Base-by-base conservation (phyloP, 1,284 basidiomycete species). In the Ceratobasidium sp. region DNA sequence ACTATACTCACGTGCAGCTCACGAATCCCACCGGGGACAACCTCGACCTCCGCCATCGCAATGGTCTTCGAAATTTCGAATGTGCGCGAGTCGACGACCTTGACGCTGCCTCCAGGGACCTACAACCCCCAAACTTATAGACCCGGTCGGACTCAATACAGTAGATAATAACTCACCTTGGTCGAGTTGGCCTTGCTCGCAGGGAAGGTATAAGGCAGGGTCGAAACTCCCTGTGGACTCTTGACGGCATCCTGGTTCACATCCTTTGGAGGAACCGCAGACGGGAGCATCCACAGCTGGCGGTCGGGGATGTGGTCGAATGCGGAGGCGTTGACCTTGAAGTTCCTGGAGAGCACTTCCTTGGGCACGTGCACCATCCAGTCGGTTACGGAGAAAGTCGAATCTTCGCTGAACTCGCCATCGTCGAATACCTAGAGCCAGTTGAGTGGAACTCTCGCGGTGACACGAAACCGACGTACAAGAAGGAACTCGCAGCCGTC, bases 401-500 rank as follows among this genome's bases (percentile, higher is more conserved):
- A 85, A 29, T 29, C 25, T 29, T 29, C 25, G 25, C 25, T 29
- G 25, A 29, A 29, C 25, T 88, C 83, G 22, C 92, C 91, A 76
- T 87, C 84, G 80, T 90, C 88, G 79, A 92, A 92, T 19, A 91
- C 86, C 89, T 90, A 78, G 17, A 34, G 29, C 43, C 32, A 37
- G 79, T 79, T 76, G 5, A 65, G 44, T 19, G 73, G 70, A 52
- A 40, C 59, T 59, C 66, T 44, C 68, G 56, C 9, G 22, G n/a
- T n/a, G 32, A 25, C 17, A 25, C 52, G 37, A 7, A 22, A 8
- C 70, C 49, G 3, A 79, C 87, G 78, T 69, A 92, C 90, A 80
- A 94, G 84, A 46, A 93, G 83, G 82, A 93, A 93, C 82, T 94
- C 92, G 9, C 88, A 84, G 1, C 91, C 92, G 0, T 88, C 88